Evolutionary conservation across 2,329 filamentous ascomycete species (phyloP), one percentile per base, ranked within the genome.

Genomic region (Clathrospora elynae): DNA sequence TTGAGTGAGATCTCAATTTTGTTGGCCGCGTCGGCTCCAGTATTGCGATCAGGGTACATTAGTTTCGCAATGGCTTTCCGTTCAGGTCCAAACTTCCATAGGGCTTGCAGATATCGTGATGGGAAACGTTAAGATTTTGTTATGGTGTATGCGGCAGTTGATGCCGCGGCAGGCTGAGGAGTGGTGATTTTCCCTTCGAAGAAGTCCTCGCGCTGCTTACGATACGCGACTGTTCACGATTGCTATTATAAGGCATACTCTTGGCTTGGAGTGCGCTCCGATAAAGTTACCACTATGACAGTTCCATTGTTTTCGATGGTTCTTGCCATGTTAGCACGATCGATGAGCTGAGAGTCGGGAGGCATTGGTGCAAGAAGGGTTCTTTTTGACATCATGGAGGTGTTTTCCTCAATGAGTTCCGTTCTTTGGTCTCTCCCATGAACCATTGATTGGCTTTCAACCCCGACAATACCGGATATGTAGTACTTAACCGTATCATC

Each of bases 351-450:
- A 36, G 39, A 42, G 8, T 25, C 13, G 10, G 39, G 39, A 35
- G 39, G 32, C 25, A 35, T 23, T 18, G 7, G 39, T 29, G 39
- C 19, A 13, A 24, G 19, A 31, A 36, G 25, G 11, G 31, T 30
- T 12, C 39, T 42, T 16, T 42, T 42, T 13, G 28, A 24, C 39
- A 42, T 35, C 14, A 42, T 42, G n/a, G 39, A 35, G 2, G 24
- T 30, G 32, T 42, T 35, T 12, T 35, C 22, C 7, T 42, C 7
- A 13, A 42, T 31, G 11, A 42, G 39, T 24, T 30, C 10, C 1
- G 17, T 42, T 5, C 10, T 30, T 32, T 30, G 32, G 2, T 35
- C 32, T 10, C 31, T 11, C 17, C 25, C 32, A 14, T 35, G 11
- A 5, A 35, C 13, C 13, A 31, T 22, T 20, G n/a, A 36, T 14